These are phyloP conservation scores for Gryganskiella cystojenkinii DNA, from an alignment of 192 early-diverging fungal species.

Conservation along the genomic window DNA sequence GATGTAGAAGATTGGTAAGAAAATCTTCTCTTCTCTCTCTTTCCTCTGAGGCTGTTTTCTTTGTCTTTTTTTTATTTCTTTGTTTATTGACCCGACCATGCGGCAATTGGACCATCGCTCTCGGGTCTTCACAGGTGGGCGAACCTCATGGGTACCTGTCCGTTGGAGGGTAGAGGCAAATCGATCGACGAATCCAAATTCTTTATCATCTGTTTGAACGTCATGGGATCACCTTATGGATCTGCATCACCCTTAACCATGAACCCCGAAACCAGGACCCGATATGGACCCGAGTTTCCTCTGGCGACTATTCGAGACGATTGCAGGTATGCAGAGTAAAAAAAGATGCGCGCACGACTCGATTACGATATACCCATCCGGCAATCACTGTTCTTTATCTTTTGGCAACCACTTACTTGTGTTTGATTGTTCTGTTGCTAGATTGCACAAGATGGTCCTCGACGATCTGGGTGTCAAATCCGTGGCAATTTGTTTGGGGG, in stretches of 20 bases:
- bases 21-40: neutral
- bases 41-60: neutral
- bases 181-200: conserved; percentile 91
- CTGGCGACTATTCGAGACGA: conserved; percentile 88
- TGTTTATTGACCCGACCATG: neutral
- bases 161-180: conserved; percentile 82
- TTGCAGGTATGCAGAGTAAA: conserved; percentile 79
- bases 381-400: too few species aligned
- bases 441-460: conserved; percentile 83
- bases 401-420: conserved; percentile 1
- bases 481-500: conserved; percentile 91
- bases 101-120: neutral
- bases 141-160: conserved; percentile 58
- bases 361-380: too few species aligned
- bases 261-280: conserved; percentile 76
- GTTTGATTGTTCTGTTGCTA: neutral
- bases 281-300: conserved; percentile 95
- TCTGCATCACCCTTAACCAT: conserved; percentile 88
- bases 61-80: neutral
- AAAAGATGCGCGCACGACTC: too few species aligned
- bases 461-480: conserved; percentile 86
- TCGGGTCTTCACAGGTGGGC: conserved; percentile 72
- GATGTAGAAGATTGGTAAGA: conserved; percentile 94
- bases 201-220: conserved; percentile 96
- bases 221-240: conserved; percentile 94